A percentile compares a stretch with the other conserved stretches of the same genome.
phyloP scores from a whole-genome alignment of 257 asterid genomes.

The Solanum sitiens region DNA sequence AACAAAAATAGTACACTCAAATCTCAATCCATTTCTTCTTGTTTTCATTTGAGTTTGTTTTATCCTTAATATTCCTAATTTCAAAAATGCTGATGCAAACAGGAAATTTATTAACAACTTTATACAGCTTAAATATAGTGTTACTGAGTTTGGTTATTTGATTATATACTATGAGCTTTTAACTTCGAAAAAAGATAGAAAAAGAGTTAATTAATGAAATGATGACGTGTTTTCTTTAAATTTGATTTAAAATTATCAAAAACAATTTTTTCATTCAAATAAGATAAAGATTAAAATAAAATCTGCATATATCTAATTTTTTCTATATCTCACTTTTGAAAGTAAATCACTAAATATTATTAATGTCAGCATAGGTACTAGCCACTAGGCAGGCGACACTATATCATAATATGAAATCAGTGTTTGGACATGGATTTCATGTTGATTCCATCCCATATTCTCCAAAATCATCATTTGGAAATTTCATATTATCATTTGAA shows the following conservation, averaged over 20 bases:
- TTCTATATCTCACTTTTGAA: not conserved
- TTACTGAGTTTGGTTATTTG: not conserved
- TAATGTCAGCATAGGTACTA: not conserved
- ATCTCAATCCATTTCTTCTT: not conserved
- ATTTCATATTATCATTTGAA: no score
- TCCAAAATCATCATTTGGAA: no score
- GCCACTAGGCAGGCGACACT: no score
- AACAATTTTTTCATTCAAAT: not conserved
- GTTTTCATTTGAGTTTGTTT: not conserved
- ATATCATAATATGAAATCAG: no score
- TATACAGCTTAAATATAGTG: not conserved
- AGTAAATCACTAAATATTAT: not conserved
- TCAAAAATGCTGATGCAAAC: not conserved
- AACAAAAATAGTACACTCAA: not conserved
- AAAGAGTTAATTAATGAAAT: not conserved
- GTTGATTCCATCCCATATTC: accelerated
- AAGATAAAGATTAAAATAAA: no score
- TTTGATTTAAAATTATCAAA: no score
- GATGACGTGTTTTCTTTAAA: not conserved
- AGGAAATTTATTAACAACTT: not conserved
- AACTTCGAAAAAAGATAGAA: not conserved
- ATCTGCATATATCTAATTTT: not conserved
- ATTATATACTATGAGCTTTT: not conserved
- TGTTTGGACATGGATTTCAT: no score
- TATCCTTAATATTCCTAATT: not conserved